Conservation (phyloP, 1,284 basidiomycete genomes). For the Stygiomarasmius scandens region DNA sequence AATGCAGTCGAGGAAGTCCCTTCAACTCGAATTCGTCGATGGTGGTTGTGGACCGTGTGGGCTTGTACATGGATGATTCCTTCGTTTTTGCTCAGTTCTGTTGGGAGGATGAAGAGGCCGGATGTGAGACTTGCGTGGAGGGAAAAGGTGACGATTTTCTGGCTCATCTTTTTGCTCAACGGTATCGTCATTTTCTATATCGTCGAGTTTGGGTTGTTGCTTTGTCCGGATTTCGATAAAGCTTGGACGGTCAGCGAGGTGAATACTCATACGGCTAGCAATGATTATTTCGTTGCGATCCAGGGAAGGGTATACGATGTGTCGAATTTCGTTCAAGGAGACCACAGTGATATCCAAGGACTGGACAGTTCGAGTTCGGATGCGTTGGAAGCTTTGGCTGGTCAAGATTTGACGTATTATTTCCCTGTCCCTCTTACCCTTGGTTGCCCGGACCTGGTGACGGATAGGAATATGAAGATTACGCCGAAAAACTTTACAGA, state of each 20-base stretch:
- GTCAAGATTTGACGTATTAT: slow-evolving; percentile 87
- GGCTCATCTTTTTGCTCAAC: slow-evolving; percentile 87
- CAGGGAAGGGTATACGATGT: slow-evolving; percentile 92
- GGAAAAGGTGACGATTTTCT: slow-evolving; percentile 92
- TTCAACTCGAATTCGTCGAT: slow-evolving; percentile 68
- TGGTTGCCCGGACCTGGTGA: slow-evolving; percentile 77
- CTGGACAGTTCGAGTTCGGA: slow-evolving; percentile 67
- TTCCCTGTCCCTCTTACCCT: slow-evolving; percentile 84
- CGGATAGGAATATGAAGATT: slow-evolving; percentile 54
- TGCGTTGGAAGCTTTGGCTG: slow-evolving; percentile 76
- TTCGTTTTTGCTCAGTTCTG: slow-evolving; percentile 60
- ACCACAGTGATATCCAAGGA: slow-evolving; percentile 83
- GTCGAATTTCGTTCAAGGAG: slow-evolving; percentile 81
- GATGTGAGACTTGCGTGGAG: slow-evolving; percentile 96
- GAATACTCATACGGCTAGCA: slow-evolving; percentile 66
- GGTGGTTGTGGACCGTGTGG: slow-evolving; percentile 80
- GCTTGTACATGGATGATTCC: slow-evolving; percentile 86
- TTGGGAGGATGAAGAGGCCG: slow-evolving; percentile 95
- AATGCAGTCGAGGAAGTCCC: slow-evolving; percentile 85
- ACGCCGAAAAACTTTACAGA: slow-evolving; percentile 72
- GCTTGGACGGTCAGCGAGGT: slow-evolving; percentile 86
- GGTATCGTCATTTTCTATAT: slow-evolving; percentile 89
- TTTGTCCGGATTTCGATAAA: slow-evolving; percentile 91
- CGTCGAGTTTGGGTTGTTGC: slow-evolving; percentile 81
- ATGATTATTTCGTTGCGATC: slow-evolving; percentile 87